These are phyloP conservation scores for Zostera marina DNA, from an alignment of 116 monocot species.

Conservation along the genomic window DNA sequence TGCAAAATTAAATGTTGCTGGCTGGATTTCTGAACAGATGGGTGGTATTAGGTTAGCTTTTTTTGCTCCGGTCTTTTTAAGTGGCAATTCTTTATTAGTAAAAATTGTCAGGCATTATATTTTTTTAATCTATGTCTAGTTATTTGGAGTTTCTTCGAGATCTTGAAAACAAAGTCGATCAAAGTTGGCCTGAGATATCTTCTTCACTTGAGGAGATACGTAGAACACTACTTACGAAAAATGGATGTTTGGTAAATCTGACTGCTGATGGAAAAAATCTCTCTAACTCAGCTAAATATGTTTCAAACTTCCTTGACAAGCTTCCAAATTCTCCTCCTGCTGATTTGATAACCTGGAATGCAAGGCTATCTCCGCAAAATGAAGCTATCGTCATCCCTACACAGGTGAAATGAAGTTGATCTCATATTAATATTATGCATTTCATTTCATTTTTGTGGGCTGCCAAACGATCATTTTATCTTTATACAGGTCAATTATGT, in stretches of 20 bases:
- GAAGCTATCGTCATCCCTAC: constrained; percentile 97
- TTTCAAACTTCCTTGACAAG: constrained; percentile 65
- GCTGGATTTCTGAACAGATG: constrained; percentile 94
- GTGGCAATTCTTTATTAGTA: no score
- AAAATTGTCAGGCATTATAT: no score
- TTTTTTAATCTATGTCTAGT: constrained; percentile 17
- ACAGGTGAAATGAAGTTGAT: constrained; percentile 31
- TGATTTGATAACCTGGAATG: constrained; percentile 27
- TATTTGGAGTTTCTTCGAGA: constrained; percentile 82
- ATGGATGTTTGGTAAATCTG: constrained; percentile 83
- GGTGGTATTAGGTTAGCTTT: constrained; percentile 68
- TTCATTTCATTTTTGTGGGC: not conserved
- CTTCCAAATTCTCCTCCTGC: constrained; percentile 39
- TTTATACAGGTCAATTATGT: constrained; percentile 87
- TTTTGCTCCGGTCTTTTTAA: no score
- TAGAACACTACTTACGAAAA: constrained; percentile 40
- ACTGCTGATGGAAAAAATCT: constrained; percentile 80
- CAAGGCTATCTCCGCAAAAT: constrained; percentile 39
- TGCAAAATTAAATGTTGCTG: constrained; percentile 89
- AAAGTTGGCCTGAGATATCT: constrained; percentile 79
- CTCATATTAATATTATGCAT: not conserved
- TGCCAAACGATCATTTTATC: constrained; percentile 1
- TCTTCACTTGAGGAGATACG: constrained; percentile 88
- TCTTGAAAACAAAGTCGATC: constrained; percentile 78
- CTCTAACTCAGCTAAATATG: constrained; percentile 35